phyloP scores from a whole-genome alignment of 768 basidiomycete species.

The Calvatia gigantea region DNA sequence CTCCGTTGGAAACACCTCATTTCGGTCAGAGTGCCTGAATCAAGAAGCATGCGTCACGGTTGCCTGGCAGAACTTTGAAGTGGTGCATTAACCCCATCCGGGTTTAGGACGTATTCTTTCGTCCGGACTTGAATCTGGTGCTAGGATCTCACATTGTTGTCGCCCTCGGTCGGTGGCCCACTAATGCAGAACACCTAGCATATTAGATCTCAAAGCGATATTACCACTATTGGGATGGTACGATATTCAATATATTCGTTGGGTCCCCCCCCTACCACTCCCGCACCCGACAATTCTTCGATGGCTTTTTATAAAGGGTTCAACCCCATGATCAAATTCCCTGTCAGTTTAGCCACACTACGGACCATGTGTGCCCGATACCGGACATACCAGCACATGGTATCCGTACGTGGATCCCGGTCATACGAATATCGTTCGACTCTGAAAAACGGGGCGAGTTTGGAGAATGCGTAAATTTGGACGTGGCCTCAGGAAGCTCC shows the following conservation, averaged over 20 bases:
- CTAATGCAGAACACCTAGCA: no score
- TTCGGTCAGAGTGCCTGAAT: slow-evolving; percentile 8
- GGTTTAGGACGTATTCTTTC: not conserved
- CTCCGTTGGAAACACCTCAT: not conserved
- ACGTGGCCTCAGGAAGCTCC: not conserved
- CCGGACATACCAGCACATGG: slow-evolving; percentile 1
- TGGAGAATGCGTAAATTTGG: not conserved
- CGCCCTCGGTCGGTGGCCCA: no score
- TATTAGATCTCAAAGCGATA: no score
- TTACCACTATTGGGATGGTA: no score
- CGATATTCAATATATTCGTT: no score
- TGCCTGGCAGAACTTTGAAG: slow-evolving; percentile 3
- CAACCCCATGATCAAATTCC: slow-evolving; percentile 8
- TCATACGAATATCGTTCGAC: not conserved
- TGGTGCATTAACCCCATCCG: slow-evolving; percentile 7
- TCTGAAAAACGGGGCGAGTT: not conserved
- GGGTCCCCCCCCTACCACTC: no score
- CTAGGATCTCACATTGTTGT: slow-evolving; percentile 3
- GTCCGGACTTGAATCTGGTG: not conserved
- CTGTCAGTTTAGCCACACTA: not conserved
- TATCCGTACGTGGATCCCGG: not conserved
- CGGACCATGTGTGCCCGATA: slow-evolving; percentile 8
- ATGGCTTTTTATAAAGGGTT: not conserved
- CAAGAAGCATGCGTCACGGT: slow-evolving; percentile 10
- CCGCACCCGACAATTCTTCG: not conserved